These are phyloP conservation scores for Jatropha multifida DNA, from an alignment of 441 rosid genomes.

Conservation along the genomic window DNA sequence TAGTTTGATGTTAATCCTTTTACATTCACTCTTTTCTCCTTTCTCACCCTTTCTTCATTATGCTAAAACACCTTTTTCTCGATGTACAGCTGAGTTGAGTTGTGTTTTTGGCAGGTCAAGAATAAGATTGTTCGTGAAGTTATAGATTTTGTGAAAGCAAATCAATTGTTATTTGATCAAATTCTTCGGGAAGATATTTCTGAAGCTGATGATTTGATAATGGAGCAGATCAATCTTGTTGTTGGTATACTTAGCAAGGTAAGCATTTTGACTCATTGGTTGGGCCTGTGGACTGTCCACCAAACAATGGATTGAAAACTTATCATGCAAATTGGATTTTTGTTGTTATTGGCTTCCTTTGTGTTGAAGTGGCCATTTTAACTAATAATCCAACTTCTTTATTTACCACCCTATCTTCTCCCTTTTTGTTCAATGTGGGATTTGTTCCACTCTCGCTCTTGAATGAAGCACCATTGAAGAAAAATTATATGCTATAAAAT, in stretches of 20 bases:
- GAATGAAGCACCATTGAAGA: not conserved
- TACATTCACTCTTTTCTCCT: not conserved
- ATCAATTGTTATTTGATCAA: slow-evolving; percentile 75
- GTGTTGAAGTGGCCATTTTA: too few relatives aligned
- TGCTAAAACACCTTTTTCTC: slow-evolving; percentile 7
- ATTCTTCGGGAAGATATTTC: slow-evolving; percentile 71
- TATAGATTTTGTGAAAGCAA: slow-evolving; percentile 76
- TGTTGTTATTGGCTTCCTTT: too few relatives aligned
- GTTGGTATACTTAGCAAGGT: slow-evolving; percentile 95
- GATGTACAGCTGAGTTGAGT: slow-evolving; percentile 10
- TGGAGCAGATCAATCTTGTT: slow-evolving; percentile 89
- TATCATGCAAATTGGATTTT: too few relatives aligned
- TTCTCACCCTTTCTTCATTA: not conserved
- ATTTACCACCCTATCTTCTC: not conserved
- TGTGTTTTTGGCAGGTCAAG: slow-evolving; percentile 58
- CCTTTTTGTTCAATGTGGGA: too few relatives aligned
- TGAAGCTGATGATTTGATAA: slow-evolving; percentile 66
- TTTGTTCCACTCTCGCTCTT: too few relatives aligned
- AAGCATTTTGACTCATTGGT: slow-evolving; percentile 1
- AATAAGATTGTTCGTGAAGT: slow-evolving; percentile 91
- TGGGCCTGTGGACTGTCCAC: too few relatives aligned
- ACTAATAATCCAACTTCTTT: not conserved
- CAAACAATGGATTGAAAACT: too few relatives aligned
- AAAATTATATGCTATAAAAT: not conserved
- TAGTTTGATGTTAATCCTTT: not conserved